Percentiles rank a stretch among this genome's conserved stretches.
Evolutionary conservation across 2,329 filamentous ascomycete genomes (phyloP).

Genomic region (Arthrobotrys conoides): DNA sequence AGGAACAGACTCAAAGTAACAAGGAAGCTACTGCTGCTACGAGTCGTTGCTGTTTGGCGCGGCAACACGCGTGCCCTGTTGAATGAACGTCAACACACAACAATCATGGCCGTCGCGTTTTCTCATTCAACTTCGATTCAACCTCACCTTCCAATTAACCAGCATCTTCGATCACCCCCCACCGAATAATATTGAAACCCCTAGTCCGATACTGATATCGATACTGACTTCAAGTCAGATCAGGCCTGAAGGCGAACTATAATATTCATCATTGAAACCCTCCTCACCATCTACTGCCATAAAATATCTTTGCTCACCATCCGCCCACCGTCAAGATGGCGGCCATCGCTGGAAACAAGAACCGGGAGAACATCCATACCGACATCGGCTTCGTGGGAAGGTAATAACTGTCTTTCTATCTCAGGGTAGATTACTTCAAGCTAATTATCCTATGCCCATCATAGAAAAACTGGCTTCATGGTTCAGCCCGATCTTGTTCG

Average conservation of each 20-base stretch:
- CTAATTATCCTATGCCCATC: background rate
- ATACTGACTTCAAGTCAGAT: background rate
- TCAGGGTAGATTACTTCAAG: background rate
- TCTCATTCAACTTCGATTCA: slow-evolving; percentile 7
- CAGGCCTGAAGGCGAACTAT: background rate
- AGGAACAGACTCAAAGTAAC: background rate
- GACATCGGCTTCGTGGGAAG: slow-evolving; percentile 56
- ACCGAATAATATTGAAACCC: background rate
- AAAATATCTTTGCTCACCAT: background rate
- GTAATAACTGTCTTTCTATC: slow-evolving; percentile 9
- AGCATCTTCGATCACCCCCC: slow-evolving; percentile 7
- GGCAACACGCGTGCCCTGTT: slow-evolving; percentile 23
- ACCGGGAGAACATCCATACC: slow-evolving; percentile 56
- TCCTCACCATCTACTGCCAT: background rate
- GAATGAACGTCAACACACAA: slow-evolving; percentile 27
- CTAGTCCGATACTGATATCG: background rate
- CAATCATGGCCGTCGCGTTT: slow-evolving; percentile 19
- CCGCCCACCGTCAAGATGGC: slow-evolving; percentile 28
- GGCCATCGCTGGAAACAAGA: slow-evolving; percentile 15
- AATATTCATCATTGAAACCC: background rate
- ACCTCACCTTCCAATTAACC: slow-evolving; percentile 19
- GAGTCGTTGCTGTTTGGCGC: slow-evolving; percentile 8
- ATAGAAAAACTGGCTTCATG: slow-evolving; percentile 89
- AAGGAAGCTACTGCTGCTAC: background rate
- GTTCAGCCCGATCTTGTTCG: slow-evolving; percentile 78